phyloP scores from a whole-genome alignment of 345 rosid genomes.

The Arabidopsis suecica region DNA sequence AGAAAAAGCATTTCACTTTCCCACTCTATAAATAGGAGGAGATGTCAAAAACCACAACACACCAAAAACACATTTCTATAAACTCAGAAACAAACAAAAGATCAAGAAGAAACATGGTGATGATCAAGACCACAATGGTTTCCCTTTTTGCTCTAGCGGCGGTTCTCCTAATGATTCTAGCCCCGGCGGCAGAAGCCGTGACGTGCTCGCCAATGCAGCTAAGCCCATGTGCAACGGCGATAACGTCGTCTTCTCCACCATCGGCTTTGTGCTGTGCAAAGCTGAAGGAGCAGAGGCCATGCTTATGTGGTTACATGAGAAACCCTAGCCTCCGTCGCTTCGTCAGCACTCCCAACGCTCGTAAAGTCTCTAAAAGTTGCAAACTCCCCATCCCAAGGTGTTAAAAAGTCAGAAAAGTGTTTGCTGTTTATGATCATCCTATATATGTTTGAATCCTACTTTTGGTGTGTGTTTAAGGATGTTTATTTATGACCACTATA shows the following conservation, averaged over 20 bases:
- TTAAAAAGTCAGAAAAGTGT: conserved; percentile 35
- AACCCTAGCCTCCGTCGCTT: conserved; percentile 75
- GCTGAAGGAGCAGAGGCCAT: conserved; percentile 87
- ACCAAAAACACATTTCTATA: conserved; percentile 15
- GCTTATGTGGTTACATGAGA: conserved; percentile 82
- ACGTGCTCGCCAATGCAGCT: conserved; percentile 80
- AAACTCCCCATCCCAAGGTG: conserved; percentile 90
- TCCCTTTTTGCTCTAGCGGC: conserved; percentile 46
- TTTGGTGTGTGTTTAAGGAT: conserved; percentile 22
- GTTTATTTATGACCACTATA: background rate
- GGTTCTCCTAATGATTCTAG: conserved; percentile 51
- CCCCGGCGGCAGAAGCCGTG: conserved; percentile 60
- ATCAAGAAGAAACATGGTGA: conserved; percentile 30
- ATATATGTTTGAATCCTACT: conserved; percentile 24
- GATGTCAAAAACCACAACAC: conserved; percentile 26
- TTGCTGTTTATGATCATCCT: conserved; percentile 19
- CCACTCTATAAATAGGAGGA: conserved; percentile 64
- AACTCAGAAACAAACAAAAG: conserved; percentile 32
- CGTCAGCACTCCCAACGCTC: conserved; percentile 84
- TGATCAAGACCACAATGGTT: conserved; percentile 53
- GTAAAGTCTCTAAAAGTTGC: conserved; percentile 83
- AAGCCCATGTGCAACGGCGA: conserved; percentile 82
- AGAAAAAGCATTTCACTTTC: conserved; percentile 25
- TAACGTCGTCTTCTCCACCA: conserved; percentile 73
- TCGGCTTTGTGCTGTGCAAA: conserved; percentile 70